Evolutionary conservation across 2,329 filamentous ascomycete species (phyloP), one percentile per base, ranked within the genome.

Genomic region (Zarea fungicola): DNA sequence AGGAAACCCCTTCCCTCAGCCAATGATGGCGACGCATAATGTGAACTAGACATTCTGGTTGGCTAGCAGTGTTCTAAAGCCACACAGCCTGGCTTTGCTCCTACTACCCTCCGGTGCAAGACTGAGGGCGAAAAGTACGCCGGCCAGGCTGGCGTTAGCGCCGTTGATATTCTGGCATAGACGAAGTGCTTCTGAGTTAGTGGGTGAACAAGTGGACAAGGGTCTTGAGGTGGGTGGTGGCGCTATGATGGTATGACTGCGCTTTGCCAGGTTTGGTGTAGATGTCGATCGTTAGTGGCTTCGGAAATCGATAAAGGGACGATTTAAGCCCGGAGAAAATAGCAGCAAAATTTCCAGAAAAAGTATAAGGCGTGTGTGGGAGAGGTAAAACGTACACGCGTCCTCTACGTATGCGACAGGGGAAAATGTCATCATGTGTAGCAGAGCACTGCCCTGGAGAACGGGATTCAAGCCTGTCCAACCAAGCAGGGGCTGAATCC

Each of bases 331-430:
- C 21, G 29, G 29, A 46, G 28, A 37, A 19, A 22, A 44, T 35
- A n/a, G n/a, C n/a, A n/a, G n/a, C 6, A 35, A 16, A 40, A 18
- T 3, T 7, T n/a, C n/a, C n/a, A n/a, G 31, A 3, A 40, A n/a
- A 34, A n/a, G n/a, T n/a, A n/a, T 14, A 13, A 21, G n/a, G 18
- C 28, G 13, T 23, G 26, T 9, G 19, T 18, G 19, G 10, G 6
- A 40, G 25, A 13, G 26, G 34, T 31, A 18, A 25, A 18, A 25
- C n/a, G 44, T 41, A 48, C 44, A 48, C 44, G 44, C 44, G 44
- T 48, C 44, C 6, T 25, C 26, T 48, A 48, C 44, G 44, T 48
- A 48, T 48, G 44, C 26, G 29, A 48, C 36, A 48, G 37, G 36
- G 36, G 34, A 19, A 40, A 36, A 48, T 41, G 28, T 36, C 44